Evolutionary conservation across 2,329 filamentous ascomycete species (phyloP).

Genomic region (Akanthomyces uredinophilus): DNA sequence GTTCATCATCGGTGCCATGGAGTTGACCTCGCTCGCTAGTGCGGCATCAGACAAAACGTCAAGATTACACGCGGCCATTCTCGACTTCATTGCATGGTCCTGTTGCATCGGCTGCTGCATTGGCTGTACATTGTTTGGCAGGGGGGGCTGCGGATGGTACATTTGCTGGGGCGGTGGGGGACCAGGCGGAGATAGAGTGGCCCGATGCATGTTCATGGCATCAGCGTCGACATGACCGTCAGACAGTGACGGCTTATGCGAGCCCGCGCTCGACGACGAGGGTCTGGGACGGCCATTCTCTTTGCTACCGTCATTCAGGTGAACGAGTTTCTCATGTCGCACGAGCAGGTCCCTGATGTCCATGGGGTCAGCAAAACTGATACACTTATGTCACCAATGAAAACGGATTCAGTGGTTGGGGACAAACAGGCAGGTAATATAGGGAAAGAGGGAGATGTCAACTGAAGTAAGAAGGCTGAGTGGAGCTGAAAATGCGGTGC

Average conservation of each 20-base stretch:
- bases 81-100: constrained; percentile 40
- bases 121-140: constrained; percentile 23
- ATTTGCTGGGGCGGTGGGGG: constrained; percentile 22
- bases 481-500: constrained; percentile 10
- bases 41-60: constrained; percentile 57
- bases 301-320: constrained; percentile 55
- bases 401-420: neutral
- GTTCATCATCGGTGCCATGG: constrained; percentile 46
- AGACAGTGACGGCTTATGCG: constrained; percentile 41
- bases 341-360: constrained; percentile 60
- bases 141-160: constrained; percentile 19
- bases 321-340: constrained; percentile 59
- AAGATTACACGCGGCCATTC: constrained; percentile 49
- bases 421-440: neutral
- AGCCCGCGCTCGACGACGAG: constrained; percentile 40
- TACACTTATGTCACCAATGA: constrained; percentile 12
- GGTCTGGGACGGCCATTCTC: constrained; percentile 48
- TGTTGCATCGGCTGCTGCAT: constrained; percentile 37
- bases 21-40: constrained; percentile 49
- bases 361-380: constrained; percentile 44
- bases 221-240: constrained; percentile 44
- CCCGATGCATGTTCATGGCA: constrained; percentile 40
- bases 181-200: constrained; percentile 24
- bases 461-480: constrained; percentile 13
- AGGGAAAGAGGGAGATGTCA: neutral